Evolutionary conservation across 2,329 filamentous ascomycete genomes (phyloP).

Genomic region (Dactylella cylindrospora): DNA sequence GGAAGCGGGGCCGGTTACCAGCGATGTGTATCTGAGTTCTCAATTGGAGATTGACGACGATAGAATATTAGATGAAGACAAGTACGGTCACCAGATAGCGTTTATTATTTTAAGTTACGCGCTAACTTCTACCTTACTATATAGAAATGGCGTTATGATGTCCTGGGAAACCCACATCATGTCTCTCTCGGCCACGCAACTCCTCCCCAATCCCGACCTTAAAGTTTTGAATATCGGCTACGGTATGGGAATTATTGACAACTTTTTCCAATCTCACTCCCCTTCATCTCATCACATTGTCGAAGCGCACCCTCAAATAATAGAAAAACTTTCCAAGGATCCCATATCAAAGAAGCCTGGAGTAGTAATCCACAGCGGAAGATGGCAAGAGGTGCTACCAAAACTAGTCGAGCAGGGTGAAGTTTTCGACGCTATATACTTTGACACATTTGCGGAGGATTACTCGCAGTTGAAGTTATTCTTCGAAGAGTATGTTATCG

Average conservation of each 20-base stretch:
- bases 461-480: slow-evolving; percentile 82
- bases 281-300: slow-evolving; percentile 78
- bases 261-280: slow-evolving; percentile 68
- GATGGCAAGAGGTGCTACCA: slow-evolving; percentile 79
- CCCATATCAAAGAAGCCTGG: slow-evolving; percentile 66
- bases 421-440: slow-evolving; percentile 86
- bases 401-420: slow-evolving; percentile 67
- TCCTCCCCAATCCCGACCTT: slow-evolving; percentile 56
- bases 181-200: slow-evolving; percentile 50
- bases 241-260: slow-evolving; percentile 86
- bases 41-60: slow-evolving; percentile 46
- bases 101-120: too few relatives aligned
- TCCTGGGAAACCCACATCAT: slow-evolving; percentile 87
- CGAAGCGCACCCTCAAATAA: slow-evolving; percentile 78
- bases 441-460: slow-evolving; percentile 95
- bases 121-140: too few relatives aligned
- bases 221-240: slow-evolving; percentile 83
- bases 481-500: slow-evolving; percentile 83
- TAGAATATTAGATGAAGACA: slow-evolving; percentile 51
- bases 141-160: slow-evolving; percentile 90
- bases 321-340: slow-evolving; percentile 66
- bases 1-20: slow-evolving; percentile 46
- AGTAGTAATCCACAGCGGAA: slow-evolving; percentile 66
- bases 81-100: too few relatives aligned
- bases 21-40: slow-evolving; percentile 33